Percentiles rank a stretch among this genome's conserved stretches.
phyloP scores from a whole-genome alignment of 2,329 filamentous ascomycete species.

The Sporothrix euskadiensis region DNA sequence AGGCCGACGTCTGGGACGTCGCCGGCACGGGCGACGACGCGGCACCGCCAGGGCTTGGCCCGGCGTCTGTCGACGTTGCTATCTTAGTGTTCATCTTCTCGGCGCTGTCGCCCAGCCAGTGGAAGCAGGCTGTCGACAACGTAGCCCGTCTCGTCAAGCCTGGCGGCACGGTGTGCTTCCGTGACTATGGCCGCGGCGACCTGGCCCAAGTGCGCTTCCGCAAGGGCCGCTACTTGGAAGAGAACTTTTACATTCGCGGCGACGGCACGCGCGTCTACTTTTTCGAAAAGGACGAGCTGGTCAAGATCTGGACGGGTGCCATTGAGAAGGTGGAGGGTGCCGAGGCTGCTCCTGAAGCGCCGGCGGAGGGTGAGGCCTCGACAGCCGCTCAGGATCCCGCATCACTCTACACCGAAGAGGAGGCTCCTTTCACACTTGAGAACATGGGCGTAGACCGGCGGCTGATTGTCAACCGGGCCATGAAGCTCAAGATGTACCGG shows the following conservation, averaged over 20 bases:
- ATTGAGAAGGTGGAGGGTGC: too few relatives aligned
- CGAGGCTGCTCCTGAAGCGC: not conserved
- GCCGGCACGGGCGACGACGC: slow-evolving; percentile 55
- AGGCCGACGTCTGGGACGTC: slow-evolving; percentile 94
- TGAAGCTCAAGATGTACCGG: slow-evolving; percentile 95
- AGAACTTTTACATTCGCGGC: slow-evolving; percentile 96
- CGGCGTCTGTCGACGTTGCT: slow-evolving; percentile 85
- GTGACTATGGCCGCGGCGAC: slow-evolving; percentile 94
- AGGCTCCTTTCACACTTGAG: slow-evolving; percentile 64
- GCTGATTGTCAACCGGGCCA: slow-evolving; percentile 86
- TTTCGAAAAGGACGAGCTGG: slow-evolving; percentile 84
- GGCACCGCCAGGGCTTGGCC: slow-evolving; percentile 73
- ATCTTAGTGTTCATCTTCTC: slow-evolving; percentile 98
- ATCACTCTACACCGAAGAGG: slow-evolving; percentile 27
- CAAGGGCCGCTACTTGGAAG: slow-evolving; percentile 88
- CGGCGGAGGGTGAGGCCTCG: not conserved
- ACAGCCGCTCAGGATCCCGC: slow-evolving; percentile 12
- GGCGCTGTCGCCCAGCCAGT: slow-evolving; percentile 80
- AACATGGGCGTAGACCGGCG: slow-evolving; percentile 83
- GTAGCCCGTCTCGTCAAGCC: slow-evolving; percentile 82
- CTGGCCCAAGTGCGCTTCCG: slow-evolving; percentile 96
- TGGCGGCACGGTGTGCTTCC: slow-evolving; percentile 89
- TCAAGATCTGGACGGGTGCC: slow-evolving; percentile 69
- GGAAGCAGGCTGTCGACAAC: slow-evolving; percentile 79
- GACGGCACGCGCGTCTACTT: slow-evolving; percentile 98